Evolutionary conservation across 163 green algal species (phyloP), one percentile per base, ranked within the genome.

Genomic region (Coccomyxa subellipsoidea): DNA sequence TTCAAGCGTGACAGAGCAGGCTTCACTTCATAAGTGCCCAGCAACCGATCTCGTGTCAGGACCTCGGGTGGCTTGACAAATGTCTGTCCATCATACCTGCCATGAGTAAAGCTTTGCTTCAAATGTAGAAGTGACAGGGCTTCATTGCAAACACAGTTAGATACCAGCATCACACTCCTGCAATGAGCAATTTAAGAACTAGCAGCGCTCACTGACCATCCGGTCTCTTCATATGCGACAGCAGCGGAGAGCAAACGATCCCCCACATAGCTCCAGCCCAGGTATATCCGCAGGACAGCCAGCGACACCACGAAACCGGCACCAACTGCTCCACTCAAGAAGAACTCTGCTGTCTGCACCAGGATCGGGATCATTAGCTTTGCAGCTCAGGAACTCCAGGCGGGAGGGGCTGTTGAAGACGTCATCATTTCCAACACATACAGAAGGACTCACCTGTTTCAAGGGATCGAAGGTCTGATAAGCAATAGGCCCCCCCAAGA

Each of bases 81-180:
- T 32, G 90, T 86, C 86, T 98, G 91, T 25, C 95, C 93, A 77
- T 97, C 95, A 84, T 97, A 98, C 91, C 91, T 95, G 89, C 54
- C 84, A 36, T 23, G 23, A 54, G 4, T 18, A 59, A 12, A 59
- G 47, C 47, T 59, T 7, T 8, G n/a, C n/a, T n/a, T n/a, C n/a
- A n/a, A n/a, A n/a, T n/a, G n/a, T n/a, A n/a, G n/a, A n/a, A n/a
- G n/a, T n/a, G n/a, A n/a, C n/a, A n/a, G n/a, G n/a, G n/a, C n/a
- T n/a, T n/a, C n/a, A n/a, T n/a, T n/a, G n/a, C n/a, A n/a, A n/a
- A n/a, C n/a, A n/a, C n/a, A n/a, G n/a, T n/a, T n/a, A n/a, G n/a
- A 27, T 18, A 59, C 47, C 47, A 7, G 23, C 4, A 12, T 59
- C 23, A 18, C 47, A 59, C 47, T 59, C n/a, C n/a, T n/a, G n/a